Evolutionary conservation across 176 grass and related monocot genomes (phyloP), one percentile per base, ranked within the genome.

Genomic region (Eleusine indica): DNA sequence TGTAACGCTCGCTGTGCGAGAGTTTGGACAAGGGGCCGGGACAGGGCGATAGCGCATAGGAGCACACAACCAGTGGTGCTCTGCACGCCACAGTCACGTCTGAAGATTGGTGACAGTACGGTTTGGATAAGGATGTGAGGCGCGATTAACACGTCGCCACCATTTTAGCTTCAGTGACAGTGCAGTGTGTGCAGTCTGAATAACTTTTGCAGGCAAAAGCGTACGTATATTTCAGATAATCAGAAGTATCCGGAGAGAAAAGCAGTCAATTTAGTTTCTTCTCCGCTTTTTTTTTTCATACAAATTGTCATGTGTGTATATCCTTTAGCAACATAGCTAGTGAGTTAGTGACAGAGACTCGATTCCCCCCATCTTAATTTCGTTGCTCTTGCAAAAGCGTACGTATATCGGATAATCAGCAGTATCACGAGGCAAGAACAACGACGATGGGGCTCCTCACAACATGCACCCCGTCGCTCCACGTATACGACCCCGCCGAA

Each of bases 381-480:
- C 25, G 25, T 25, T 25, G 25, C 25, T 25, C 25, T 25, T 25
- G 25, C 25, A 25, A 25, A 25, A 25, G 25, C 25, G 25, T 25
- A 25, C 25, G 25, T 25, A 25, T 25, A 25, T 25, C 25, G 25
- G 25, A 25, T 25, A 25, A 25, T 25, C 25, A 25, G 25, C 25
- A 25, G 44, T 67, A 57, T 88, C 82, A 91, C 12, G 77, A 74
- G 30, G 84, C 57, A 2, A 89, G 86, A 62, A 96, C 87, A 1
- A 89, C 91, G 12, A 89, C 91, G 12, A 99, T 28, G 53, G 96
- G 96, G 80, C 96, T 96, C 77, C 91, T 82, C 6, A 96, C 93
- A 0, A 73, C 79, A 74, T 99, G 96, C 43, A 75, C 62, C 1
- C 91, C 89, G 43, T 99, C 91, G 52, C 69, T 88, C 96, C 96